A percentile compares a stretch with the other conserved stretches of the same genome.
These are phyloP conservation scores for Phytophthora ramorum DNA, from an alignment of 352 stramenopile species.

Conservation along the genomic window DNA sequence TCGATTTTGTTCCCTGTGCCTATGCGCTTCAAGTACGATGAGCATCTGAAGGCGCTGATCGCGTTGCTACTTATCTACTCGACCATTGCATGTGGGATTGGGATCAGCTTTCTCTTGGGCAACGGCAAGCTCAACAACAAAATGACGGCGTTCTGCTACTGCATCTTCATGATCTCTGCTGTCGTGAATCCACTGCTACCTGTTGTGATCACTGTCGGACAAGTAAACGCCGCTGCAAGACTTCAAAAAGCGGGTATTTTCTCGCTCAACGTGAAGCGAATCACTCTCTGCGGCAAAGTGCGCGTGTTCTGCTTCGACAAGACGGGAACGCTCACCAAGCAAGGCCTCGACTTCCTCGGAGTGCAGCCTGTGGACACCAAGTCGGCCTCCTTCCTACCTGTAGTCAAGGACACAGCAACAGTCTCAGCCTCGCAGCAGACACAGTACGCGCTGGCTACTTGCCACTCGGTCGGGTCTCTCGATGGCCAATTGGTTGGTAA, in stretches of 20 bases:
- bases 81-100: conserved; percentile 52
- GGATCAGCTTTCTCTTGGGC: conserved; percentile 53
- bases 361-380: conserved; percentile 29
- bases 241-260: conserved; percentile 63
- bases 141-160: conserved; percentile 58
- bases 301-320: conserved; percentile 89
- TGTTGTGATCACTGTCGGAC: conserved; percentile 78
- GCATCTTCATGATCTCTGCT: conserved; percentile 63
- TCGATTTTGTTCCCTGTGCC: conserved; percentile 79
- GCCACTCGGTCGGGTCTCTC: conserved; percentile 67
- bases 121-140: conserved; percentile 64
- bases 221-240: conserved; percentile 74
- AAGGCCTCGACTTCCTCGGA: conserved; percentile 77
- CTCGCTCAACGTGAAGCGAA: conserved; percentile 71
- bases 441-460: conserved; percentile 59
- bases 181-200: conserved; percentile 79
- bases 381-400: conserved; percentile 14
- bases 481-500: conserved; percentile 72
- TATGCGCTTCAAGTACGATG: conserved; percentile 89
- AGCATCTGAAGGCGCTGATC: conserved; percentile 77
- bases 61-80: conserved; percentile 66
- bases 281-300: conserved; percentile 86
- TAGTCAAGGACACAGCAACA: conserved; percentile 25
- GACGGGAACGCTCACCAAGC: conserved; percentile 86
- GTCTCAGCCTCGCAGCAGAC: conserved; percentile 1